Conservation (phyloP, 164 flowering plant species). For the Litsea cubeba region DNA sequence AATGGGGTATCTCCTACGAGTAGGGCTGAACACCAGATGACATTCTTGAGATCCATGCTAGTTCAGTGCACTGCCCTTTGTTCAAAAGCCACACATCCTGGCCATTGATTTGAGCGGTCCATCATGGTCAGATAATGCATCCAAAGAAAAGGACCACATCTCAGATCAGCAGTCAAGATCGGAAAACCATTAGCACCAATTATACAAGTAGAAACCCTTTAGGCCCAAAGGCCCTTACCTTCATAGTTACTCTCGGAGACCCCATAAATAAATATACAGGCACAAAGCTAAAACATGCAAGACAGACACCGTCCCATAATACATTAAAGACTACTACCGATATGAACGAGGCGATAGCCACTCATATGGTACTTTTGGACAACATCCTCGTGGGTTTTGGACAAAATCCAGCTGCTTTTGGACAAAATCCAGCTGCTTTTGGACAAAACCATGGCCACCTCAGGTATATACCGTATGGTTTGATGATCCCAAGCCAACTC, state of each 20-base stretch:
- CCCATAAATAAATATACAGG: background rate
- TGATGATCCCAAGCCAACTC: background rate
- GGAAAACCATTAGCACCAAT: too few relatives aligned
- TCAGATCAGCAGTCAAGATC: background rate
- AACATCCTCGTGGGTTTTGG: background rate
- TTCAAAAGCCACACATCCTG: too few relatives aligned
- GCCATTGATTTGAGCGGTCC: too few relatives aligned
- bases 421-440: background rate
- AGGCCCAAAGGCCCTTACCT: too few relatives aligned
- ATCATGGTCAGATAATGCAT: too few relatives aligned
- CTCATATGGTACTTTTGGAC: background rate
- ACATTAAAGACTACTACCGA: background rate
- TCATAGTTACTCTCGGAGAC: background rate
- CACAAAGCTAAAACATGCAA: background rate
- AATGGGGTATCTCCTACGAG: too few relatives aligned
- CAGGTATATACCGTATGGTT: background rate
- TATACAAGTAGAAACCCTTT: background rate
- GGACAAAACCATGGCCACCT: background rate
- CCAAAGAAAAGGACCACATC: too few relatives aligned
- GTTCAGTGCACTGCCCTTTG: too few relatives aligned
- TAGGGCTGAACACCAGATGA: too few relatives aligned
- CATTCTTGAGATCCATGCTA: too few relatives aligned
- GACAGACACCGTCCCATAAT: background rate
- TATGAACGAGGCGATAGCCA: background rate
- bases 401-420: too few relatives aligned